A percentile compares a stretch with the other conserved stretches of the same genome.
These are phyloP conservation scores for Clavariopsis aquatica DNA, from an alignment of 495 filamentous ascomycete species.

Conservation along the genomic window DNA sequence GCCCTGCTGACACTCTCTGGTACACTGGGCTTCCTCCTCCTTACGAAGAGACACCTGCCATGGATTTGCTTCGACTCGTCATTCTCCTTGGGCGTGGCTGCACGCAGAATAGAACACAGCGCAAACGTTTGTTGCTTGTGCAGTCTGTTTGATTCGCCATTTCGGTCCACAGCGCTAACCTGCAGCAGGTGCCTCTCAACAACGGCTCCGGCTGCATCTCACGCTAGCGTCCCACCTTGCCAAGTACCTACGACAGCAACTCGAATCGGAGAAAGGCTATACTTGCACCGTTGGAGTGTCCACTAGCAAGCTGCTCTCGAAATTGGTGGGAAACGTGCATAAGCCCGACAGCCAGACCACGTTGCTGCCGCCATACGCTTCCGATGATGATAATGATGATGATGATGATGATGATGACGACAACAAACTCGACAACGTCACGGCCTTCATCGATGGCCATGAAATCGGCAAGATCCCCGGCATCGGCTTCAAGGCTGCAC, in stretches of 20 bases:
- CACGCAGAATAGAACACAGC: too few species aligned
- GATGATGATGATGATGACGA: too few species aligned
- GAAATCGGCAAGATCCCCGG: slow-evolving; percentile 82
- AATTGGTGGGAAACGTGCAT: slow-evolving; percentile 78
- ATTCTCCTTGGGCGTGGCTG: too few species aligned
- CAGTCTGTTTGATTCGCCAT: neutral
- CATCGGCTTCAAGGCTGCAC: slow-evolving; percentile 77
- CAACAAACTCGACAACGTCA: slow-evolving; percentile 53
- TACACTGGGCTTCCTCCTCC: too few species aligned
- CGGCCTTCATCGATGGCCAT: slow-evolving; percentile 70
- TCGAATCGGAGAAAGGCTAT: slow-evolving; percentile 80
- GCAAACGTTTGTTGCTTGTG: too few species aligned
- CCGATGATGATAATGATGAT: slow-evolving; percentile 24
- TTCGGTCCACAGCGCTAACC: neutral
- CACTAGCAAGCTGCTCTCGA: slow-evolving; percentile 80
- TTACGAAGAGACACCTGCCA: too few species aligned
- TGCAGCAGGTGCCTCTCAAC: slow-evolving; percentile 9
- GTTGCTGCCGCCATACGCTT: slow-evolving; percentile 64
- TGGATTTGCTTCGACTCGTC: too few species aligned
- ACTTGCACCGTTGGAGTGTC: slow-evolving; percentile 85
- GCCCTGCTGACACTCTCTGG: too few species aligned
- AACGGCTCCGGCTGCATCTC: slow-evolving; percentile 41
- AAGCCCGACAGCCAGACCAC: slow-evolving; percentile 87
- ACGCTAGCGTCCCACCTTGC: slow-evolving; percentile 65
- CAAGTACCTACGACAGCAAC: slow-evolving; percentile 63